Conservation (phyloP, 106 monocot genomes). For the Iris macrosiphon region DNA sequence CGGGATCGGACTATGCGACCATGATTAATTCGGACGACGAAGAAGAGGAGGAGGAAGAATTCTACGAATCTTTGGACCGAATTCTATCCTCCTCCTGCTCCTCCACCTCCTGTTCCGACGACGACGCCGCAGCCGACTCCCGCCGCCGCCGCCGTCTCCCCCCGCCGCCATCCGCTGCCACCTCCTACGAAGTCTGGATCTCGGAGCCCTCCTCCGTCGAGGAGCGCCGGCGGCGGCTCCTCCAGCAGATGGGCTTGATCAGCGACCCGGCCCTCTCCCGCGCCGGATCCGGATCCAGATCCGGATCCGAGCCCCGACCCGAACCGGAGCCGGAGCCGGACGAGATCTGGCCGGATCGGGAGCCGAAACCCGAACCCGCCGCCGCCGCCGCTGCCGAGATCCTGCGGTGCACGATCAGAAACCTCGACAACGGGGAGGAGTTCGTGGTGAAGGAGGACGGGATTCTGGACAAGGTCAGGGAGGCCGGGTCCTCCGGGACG, state of each 20-base stretch:
- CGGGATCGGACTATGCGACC: slow-evolving; percentile 2
- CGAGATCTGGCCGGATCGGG: neutral
- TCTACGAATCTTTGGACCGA: slow-evolving; percentile 81
- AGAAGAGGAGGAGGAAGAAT: slow-evolving; percentile 57
- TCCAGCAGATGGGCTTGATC: slow-evolving; percentile 59
- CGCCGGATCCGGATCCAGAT: neutral
- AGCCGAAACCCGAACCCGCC: slow-evolving; percentile 8
- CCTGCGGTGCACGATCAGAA: slow-evolving; percentile 53
- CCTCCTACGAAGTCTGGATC: slow-evolving; percentile 66
- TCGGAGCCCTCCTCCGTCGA: slow-evolving; percentile 60
- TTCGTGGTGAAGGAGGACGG: slow-evolving; percentile 87
- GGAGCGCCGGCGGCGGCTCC: slow-evolving; percentile 78
- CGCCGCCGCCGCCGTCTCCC: slow-evolving; percentile 9
- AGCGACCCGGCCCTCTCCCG: slow-evolving; percentile 43
- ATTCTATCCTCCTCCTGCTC: slow-evolving; percentile 75
- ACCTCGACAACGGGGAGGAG: slow-evolving; percentile 75
- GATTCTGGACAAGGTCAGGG: slow-evolving; percentile 63
- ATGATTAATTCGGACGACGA: slow-evolving; percentile 10
- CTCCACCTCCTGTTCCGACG: slow-evolving; percentile 66
- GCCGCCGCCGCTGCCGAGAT: slow-evolving; percentile 2
- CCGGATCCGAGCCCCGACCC: slow-evolving; percentile 14
- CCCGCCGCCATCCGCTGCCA: slow-evolving; percentile 12
- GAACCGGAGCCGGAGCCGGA: slow-evolving; percentile 1
- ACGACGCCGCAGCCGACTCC: slow-evolving; percentile 12
- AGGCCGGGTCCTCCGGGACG: slow-evolving; percentile 66